A percentile compares a stretch with the other conserved stretches of the same genome.
phyloP scores from a whole-genome alignment of 495 filamentous ascomycete genomes.

The Parachaetomium inaequale region DNA sequence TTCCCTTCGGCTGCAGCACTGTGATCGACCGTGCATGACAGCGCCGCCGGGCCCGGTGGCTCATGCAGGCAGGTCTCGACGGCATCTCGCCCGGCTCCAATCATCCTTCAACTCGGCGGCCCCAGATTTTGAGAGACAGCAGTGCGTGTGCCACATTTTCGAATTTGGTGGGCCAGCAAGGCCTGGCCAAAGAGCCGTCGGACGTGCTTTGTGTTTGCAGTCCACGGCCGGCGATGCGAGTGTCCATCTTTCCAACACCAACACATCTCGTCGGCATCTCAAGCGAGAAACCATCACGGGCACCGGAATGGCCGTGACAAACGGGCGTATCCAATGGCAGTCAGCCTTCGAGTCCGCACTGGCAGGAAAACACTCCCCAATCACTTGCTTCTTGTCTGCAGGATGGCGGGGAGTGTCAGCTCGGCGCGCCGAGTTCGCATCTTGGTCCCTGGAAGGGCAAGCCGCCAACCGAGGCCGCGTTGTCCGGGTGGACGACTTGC shows the following conservation, averaged over 20 bases:
- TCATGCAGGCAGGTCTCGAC: constrained; percentile 9
- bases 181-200: not conserved
- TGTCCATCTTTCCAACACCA: not conserved
- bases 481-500: not conserved
- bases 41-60: not conserved
- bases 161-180: not conserved
- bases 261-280: not conserved
- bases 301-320: too few relatives aligned
- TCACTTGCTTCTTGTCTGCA: not conserved
- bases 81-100: not conserved
- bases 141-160: not conserved
- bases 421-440: too few relatives aligned
- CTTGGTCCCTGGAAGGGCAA: too few relatives aligned
- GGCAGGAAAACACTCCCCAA: too few relatives aligned
- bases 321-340: too few relatives aligned
- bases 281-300: not conserved
- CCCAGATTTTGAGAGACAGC: not conserved
- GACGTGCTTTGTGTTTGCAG: not conserved
- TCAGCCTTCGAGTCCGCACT: too few relatives aligned
- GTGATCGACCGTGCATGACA: constrained; percentile 16
- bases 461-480: too few relatives aligned
- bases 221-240: too few relatives aligned
- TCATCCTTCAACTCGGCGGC: not conserved
- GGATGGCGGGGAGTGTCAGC: not conserved
- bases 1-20: not conserved